Evolutionary conservation across 345 rosid genomes (phyloP), one percentile per base, ranked within the genome.

Genomic region (Combretum micranthum): DNA sequence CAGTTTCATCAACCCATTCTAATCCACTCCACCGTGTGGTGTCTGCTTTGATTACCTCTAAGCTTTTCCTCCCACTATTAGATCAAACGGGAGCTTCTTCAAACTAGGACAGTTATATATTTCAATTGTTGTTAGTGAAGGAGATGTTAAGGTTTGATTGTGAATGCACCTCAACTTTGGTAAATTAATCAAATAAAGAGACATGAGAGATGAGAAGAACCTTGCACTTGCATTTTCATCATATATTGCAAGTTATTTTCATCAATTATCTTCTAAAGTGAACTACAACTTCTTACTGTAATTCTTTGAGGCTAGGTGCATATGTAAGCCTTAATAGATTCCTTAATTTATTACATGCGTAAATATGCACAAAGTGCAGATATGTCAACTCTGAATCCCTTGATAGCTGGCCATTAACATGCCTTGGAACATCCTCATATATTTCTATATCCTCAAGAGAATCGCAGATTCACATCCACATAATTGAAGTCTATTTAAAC

Each of bases 1-100:
- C n/a, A n/a, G n/a, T n/a, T n/a, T n/a, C n/a, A n/a, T n/a, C 61
- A 20, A 60, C 63, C 76, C 76, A 72, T 42, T 51, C 19, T 56
- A 67, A 51, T 20, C 21, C 37, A 22, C 64, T 48, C 72, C 69
- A 67, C 76, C 67, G 64, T 15, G n/a, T 46, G 44, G 19, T 12
- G 3, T 54, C 17, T 55, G 60, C 69, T 42, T 1, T 3, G 25
- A 64, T 72, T 20, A 16, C 13, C 37, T 55, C 54, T 20, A 63
- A 53, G 10, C 46, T 26, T 20, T 47, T 43, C 59, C 43, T 68
- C n/a, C n/a, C n/a, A n/a, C n/a, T n/a, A n/a, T n/a, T n/a, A n/a
- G n/a, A n/a, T n/a, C n/a, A n/a, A n/a, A n/a, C n/a, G n/a, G n/a
- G n/a, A n/a, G n/a, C n/a, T n/a, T n/a, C n/a, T n/a, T n/a, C n/a